Base-by-base conservation (phyloP, 139 green algal species). In the Eudorina sp. region DNA sequence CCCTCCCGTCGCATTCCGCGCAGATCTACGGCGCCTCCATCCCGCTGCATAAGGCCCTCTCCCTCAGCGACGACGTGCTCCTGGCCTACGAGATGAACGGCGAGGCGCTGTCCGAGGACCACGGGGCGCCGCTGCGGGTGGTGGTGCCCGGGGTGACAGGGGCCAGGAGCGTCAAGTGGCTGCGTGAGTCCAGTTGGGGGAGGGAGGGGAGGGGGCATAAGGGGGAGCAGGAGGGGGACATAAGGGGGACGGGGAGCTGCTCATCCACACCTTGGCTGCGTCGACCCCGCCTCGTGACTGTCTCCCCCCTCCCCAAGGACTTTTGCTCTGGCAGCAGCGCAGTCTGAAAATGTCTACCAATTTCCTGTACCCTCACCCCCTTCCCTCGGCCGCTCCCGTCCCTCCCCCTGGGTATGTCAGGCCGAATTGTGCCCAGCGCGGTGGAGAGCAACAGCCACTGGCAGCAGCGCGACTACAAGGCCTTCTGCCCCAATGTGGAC, bases 31-130 rank as follows among this genome's bases (percentile, higher is more conserved):
- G 82, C 19, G 94, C 95, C 7, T 97, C 94, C 70, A 96, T 98
- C 38, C 96, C 96, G 0, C 38, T 96, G 9, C 53, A 92, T 27
- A 95, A 96, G 72, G 97, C 96, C 16, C 85, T 95, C 38, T 77
- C 85, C 58, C 81, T 77, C 0, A 36, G 64, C 43, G 93, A 83
- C 60, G 96, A 98, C 64, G 95, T 97, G 55, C 89, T 99, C 55
- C 89, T 99, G 55, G 97, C 96, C 0, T 99, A 96, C 83, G 95
- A 98, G 84, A 99, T 99, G 97, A 99, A 99, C 84, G 97, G 97
- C 3, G 45, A 94, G 92, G 88, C 92, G 11, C 88, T 99, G 46
- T 91, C 90, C 0, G 68, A 74, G 18, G 96, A 98, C 89, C 96
- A 98, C 82, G 96, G 96, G 38, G 92, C 83, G n/a, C 96, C 96